phyloP scores from a whole-genome alignment of 1,139 yeast species.

The Saccharomycopsis crataegensis region DNA sequence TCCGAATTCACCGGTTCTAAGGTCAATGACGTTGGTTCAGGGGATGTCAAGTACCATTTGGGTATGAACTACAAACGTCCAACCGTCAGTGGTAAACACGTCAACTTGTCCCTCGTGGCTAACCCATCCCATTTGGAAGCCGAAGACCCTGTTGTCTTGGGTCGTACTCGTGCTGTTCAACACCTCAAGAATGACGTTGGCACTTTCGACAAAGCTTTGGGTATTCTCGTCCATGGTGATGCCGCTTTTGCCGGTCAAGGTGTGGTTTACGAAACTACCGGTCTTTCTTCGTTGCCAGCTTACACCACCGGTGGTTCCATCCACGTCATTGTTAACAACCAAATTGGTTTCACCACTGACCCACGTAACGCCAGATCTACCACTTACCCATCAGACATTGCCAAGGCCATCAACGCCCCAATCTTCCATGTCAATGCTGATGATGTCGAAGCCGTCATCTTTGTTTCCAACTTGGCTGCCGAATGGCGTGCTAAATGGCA shows the following conservation, averaged over 20 bases:
- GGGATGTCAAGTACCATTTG: conserved; percentile 97
- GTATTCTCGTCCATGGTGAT: conserved; percentile 94
- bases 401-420: conserved; percentile 94
- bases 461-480: conserved; percentile 92
- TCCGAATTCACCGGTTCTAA: conserved; percentile 92
- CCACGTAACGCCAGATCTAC: conserved; percentile 97
- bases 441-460: conserved; percentile 90
- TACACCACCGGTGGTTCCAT: conserved; percentile 98
- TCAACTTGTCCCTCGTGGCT: conserved; percentile 91
- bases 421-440: conserved; percentile 99
- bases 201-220: conserved; percentile 77
- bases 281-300: conserved; percentile 86
- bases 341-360: conserved; percentile 98
- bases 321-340: conserved; percentile 93
- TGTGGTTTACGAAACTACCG: conserved; percentile 97
- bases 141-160: conserved; percentile 97
- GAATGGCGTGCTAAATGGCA: conserved; percentile 98
- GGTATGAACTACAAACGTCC: conserved; percentile 99
- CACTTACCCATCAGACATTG: conserved; percentile 95
- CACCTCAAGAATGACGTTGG: conserved; percentile 86
- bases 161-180: conserved; percentile 95
- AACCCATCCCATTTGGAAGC: conserved; percentile 99
- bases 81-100: conserved; percentile 96
- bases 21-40: conserved; percentile 80
- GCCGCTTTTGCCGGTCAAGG: conserved; percentile 99